A percentile compares a stretch with the other conserved stretches of the same genome.
These are phyloP conservation scores for Bretschneidera sinensis DNA, from an alignment of 345 rosid genomes.

Conservation along the genomic window DNA sequence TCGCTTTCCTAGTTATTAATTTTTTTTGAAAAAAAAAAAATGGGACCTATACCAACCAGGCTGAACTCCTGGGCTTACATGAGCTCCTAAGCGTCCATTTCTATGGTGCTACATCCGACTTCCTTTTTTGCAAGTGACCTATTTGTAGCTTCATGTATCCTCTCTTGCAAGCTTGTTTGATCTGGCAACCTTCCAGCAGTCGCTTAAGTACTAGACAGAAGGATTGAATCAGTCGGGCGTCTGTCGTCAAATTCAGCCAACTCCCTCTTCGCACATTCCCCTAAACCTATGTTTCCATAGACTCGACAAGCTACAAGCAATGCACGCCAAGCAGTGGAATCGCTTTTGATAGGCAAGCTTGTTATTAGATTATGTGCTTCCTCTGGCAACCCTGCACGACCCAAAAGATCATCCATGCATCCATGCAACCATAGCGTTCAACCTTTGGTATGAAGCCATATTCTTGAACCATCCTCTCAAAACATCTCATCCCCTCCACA, in stretches of 20 bases:
- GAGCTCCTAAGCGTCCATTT: slow-evolving; percentile 20
- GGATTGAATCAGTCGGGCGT: slow-evolving; percentile 52
- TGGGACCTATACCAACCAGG: too few species aligned
- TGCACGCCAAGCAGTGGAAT: slow-evolving; percentile 61
- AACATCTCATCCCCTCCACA: slow-evolving; percentile 44
- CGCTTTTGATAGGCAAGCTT: slow-evolving; percentile 40
- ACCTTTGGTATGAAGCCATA: slow-evolving; percentile 39
- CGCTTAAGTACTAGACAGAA: slow-evolving; percentile 46
- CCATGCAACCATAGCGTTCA: slow-evolving; percentile 73
- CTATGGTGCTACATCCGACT: slow-evolving; percentile 52
- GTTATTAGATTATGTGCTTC: slow-evolving; percentile 50
- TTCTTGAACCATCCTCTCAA: slow-evolving; percentile 46
- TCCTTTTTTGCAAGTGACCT: slow-evolving; percentile 20
- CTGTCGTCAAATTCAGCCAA: slow-evolving; percentile 36
- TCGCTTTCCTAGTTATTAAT: too few species aligned
- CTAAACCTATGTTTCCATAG: slow-evolving; percentile 45
- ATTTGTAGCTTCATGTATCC: neutral
- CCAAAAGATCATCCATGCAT: slow-evolving; percentile 59
- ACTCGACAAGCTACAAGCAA: slow-evolving; percentile 65
- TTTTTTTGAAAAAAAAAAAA: too few species aligned
- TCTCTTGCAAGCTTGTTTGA: slow-evolving; percentile 19
- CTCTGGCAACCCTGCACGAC: slow-evolving; percentile 57
- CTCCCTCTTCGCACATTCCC: slow-evolving; percentile 32
- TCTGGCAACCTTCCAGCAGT: slow-evolving; percentile 43
- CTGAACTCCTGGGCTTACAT: too few species aligned